Base-by-base conservation (phyloP, 1,139 yeast genomes). In the Eremothecium gossypii region DNA sequence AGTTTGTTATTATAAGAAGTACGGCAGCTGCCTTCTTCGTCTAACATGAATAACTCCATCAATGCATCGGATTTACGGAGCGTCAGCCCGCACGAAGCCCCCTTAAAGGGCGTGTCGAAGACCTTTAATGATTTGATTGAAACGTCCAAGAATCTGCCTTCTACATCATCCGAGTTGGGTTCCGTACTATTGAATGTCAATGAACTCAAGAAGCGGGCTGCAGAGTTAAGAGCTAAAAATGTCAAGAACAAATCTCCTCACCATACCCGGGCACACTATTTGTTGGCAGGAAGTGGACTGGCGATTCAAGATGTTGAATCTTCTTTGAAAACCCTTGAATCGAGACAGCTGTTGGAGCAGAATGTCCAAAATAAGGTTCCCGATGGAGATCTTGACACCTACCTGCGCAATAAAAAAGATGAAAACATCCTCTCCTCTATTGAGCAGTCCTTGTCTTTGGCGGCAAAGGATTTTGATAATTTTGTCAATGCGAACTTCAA, bases 271-370 rank as follows among this genome's bases (percentile, higher is more conserved):
- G 97, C 96, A 0, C 96, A 87, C 55, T 89, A 89, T 59, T 67
- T 89, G 38, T 70, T 91, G 43, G 96, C 96, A 2, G 84, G 93
- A 1, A 83, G 93, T 57, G 96, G 96, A 0, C 73, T 89, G 42
- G 81, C 86, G 44, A 84, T 94, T 36, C 96, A 86, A 54, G 94
- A 86, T 44, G 80, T 91, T 38, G 89, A 83, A 50, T 70, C 71
- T 38, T 89, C 84, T 42, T 66, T 81, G 49, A 73, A 72, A 30
- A 55, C 51, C 14, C 52, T 67, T 20, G 61, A 64, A 40, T 44
- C 49, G 11, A 42, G 48, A 20, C 53, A 51, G 34, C 36, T 46
- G 36, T 45, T 43, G 35, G 55, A 49, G 37, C 54, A 45, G 36
- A 45, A 45, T 34, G 49, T 48, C 23, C 40, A 55, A n/a, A 52